phyloP scores from a whole-genome alignment of 2,329 filamentous ascomycete species.

The Alternaria sp. region DNA sequence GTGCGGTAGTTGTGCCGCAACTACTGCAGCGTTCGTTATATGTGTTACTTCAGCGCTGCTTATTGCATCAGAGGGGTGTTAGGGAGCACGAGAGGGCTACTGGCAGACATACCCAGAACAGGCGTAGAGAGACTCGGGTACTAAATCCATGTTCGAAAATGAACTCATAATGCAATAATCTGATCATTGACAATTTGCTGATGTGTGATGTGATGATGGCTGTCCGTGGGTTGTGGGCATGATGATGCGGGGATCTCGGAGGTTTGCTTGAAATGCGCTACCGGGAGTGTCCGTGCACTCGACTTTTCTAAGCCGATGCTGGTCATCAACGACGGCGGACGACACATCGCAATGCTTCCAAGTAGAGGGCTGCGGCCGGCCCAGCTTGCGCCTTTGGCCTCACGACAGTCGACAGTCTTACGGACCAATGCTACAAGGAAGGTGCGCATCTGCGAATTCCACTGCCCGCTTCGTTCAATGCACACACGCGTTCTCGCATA shows the following conservation, averaged over 20 bases:
- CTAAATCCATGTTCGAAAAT: conserved; percentile 12
- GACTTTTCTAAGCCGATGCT: conserved; percentile 24
- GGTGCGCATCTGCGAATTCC: conserved; percentile 30
- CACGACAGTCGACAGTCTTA: conserved; percentile 28
- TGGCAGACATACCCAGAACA: conserved; percentile 28
- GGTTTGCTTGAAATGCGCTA: conserved; percentile 8
- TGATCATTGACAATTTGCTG: neutral
- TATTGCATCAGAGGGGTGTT: conserved; percentile 23
- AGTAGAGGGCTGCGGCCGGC: conserved; percentile 55
- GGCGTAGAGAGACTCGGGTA: conserved; percentile 14
- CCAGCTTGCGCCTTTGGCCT: conserved; percentile 30
- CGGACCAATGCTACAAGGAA: conserved; percentile 39
- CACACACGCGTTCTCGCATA: conserved; percentile 14
- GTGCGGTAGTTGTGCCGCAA: neutral
- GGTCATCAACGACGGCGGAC: conserved; percentile 25
- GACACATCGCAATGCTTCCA: conserved; percentile 54
- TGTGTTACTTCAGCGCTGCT: neutral
- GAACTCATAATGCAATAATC: conserved; percentile 16
- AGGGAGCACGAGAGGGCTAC: conserved; percentile 8
- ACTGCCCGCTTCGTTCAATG: neutral
- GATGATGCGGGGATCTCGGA: conserved; percentile 21
- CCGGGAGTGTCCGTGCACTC: conserved; percentile 16
- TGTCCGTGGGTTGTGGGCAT: neutral
- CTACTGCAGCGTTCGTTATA: neutral
- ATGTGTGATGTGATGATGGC: neutral